Conservation (phyloP, 768 basidiomycete genomes). For the Leccinum truebloodii region DNA sequence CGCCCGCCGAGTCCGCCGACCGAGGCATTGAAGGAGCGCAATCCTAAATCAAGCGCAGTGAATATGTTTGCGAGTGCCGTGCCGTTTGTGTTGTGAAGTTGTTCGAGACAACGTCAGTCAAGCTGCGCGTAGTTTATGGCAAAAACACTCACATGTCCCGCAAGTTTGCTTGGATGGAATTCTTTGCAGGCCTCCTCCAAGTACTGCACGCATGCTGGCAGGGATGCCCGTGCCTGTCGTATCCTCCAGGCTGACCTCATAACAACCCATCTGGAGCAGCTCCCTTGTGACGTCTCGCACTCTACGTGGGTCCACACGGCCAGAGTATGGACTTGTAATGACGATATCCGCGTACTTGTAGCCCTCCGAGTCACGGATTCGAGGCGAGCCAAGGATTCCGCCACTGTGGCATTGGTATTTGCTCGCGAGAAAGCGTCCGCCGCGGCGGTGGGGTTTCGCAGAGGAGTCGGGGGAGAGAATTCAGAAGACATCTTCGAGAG, state of each 20-base stretch:
- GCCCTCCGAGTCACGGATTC: conserved; percentile 8
- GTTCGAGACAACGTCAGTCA: not conserved
- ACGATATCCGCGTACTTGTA: no score
- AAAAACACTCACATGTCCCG: conserved; percentile 50
- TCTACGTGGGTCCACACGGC: conserved; percentile 59
- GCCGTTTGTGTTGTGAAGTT: conserved; percentile 93
- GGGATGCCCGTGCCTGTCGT: conserved; percentile 78
- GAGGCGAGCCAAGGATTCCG: conserved; percentile 67
- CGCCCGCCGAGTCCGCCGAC: conserved; percentile 97
- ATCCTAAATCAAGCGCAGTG: conserved; percentile 66
- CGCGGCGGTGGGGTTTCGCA: no score
- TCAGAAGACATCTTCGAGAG: conserved; percentile 74
- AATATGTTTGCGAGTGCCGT: conserved; percentile 79
- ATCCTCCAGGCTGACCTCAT: conserved; percentile 90
- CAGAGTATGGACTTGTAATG: conserved; percentile 79
- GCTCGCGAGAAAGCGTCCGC: no score
- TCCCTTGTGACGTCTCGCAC: conserved; percentile 72
- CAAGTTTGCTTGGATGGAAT: conserved; percentile 66
- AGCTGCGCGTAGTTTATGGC: conserved; percentile 16
- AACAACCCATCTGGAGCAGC: conserved; percentile 88
- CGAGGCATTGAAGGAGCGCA: conserved; percentile 80
- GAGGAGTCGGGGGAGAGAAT: no score
- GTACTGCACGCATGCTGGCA: conserved; percentile 54
- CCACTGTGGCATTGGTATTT: no score
- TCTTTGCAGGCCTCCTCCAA: conserved; percentile 72